Conservation (phyloP, 2,329 filamentous ascomycete species). For the Beauveria pseudobassiana region DNA sequence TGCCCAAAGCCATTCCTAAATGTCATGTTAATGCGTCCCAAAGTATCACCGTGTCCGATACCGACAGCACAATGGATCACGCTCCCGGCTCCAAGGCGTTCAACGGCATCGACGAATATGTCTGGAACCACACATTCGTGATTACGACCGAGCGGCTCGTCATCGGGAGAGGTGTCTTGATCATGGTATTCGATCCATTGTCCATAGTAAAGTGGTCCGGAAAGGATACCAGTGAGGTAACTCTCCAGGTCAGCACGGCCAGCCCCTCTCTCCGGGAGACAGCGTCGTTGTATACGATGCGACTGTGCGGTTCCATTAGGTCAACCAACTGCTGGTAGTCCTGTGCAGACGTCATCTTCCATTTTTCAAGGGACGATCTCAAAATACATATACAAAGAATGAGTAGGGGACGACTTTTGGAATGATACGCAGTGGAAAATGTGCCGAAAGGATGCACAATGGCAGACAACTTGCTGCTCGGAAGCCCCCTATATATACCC, state of each 20-base stretch:
- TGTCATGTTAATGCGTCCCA: neutral
- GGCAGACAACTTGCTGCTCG: neutral
- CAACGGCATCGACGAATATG: slow-evolving; percentile 1
- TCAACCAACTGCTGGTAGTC: too few relatives aligned
- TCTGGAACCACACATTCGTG: slow-evolving; percentile 6
- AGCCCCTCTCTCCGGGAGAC: neutral
- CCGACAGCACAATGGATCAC: neutral
- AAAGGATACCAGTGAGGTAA: neutral
- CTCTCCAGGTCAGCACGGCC: neutral
- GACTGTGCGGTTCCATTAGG: slow-evolving; percentile 6
- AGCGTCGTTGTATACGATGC: slow-evolving; percentile 2
- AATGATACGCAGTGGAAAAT: neutral
- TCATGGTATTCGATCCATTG: slow-evolving; percentile 1
- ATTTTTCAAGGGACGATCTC: neutral
- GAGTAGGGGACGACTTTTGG: neutral
- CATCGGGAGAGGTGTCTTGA: neutral
- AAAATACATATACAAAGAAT: neutral
- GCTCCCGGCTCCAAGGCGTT: neutral
- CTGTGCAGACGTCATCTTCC: too few relatives aligned
- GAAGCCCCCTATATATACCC: neutral
- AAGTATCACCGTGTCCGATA: neutral
- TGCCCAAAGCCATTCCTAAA: neutral
- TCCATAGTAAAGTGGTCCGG: neutral
- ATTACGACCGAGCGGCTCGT: neutral
- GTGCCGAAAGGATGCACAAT: neutral